Percentiles rank a stretch among this genome's conserved stretches.
Conservation (phyloP, 768 basidiomycete species). For the Pisolithus microcarpus region DNA sequence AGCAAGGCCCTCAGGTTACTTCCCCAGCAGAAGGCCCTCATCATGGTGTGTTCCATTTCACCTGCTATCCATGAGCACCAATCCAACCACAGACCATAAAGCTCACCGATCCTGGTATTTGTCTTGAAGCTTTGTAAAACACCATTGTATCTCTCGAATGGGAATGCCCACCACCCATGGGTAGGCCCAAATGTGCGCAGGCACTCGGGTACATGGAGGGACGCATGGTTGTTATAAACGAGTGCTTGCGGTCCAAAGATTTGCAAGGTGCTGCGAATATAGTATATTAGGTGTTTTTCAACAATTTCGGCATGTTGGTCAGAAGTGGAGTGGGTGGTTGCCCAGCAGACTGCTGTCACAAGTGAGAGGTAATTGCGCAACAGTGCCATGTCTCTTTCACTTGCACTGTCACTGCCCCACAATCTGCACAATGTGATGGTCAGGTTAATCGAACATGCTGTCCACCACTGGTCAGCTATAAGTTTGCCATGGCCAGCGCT, state of each 20-base stretch:
- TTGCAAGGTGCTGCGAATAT: background rate
- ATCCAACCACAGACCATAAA: no score
- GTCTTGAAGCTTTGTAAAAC: conserved; percentile 23
- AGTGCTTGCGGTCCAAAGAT: background rate
- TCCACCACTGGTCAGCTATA: conserved; percentile 23
- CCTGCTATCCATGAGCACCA: no score
- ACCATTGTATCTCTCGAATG: conserved; percentile 28
- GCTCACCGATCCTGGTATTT: conserved; percentile 26
- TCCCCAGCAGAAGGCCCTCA: no score
- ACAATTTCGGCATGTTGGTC: background rate
- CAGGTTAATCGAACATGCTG: conserved; percentile 18
- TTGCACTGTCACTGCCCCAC: conserved; percentile 13
- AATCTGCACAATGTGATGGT: conserved; percentile 25
- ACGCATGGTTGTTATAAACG: conserved; percentile 31
- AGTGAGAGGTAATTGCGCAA: conserved; percentile 1
- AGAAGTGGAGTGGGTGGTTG: conserved; percentile 1
- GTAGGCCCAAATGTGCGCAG: conserved; percentile 22
- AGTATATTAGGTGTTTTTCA: background rate
- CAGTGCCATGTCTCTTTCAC: background rate
- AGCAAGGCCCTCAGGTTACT: no score
- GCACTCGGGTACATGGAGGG: conserved; percentile 30
- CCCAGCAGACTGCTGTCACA: background rate
- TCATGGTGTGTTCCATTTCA: no score
- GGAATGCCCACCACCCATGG: conserved; percentile 22
- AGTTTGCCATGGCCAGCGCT: conserved; percentile 28